Evolutionary conservation across 2,329 filamentous ascomycete genomes (phyloP), one percentile per base, ranked within the genome.

Genomic region (Immersiporthe knoxdaviesiana): DNA sequence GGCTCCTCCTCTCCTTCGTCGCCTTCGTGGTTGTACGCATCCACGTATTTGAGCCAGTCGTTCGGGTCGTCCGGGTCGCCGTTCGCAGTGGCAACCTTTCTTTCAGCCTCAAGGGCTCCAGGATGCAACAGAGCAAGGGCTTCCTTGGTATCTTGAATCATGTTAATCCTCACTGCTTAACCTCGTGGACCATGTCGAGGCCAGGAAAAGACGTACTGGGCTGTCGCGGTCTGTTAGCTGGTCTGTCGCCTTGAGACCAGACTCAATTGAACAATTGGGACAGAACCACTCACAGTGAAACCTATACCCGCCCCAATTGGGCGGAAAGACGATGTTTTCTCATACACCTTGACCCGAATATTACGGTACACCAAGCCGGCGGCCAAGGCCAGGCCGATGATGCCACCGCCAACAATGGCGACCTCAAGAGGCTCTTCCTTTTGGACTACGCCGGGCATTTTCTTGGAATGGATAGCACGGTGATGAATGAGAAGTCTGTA

Each of bases 91-190:
- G 68, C 70, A 0, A 76, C 76, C 4, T 76, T 76, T 59, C 78
- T 78, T 35, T 62, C 86, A 0, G 80, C 81, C 18, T 77, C 74
- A 60, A 75, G 73, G 50, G 84, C 75, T 30, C 78, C 78, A 1
- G 84, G 83, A 52, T 83, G 81, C 71, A 88, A 83, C 8, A 85
- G 77, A 24, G 80, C 78, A 82, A 90, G 85, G 4, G 86, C 84
- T 2, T 85, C 83, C 70, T 87, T 87, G 27, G 85, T 83, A 1
- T 62, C 52, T 56, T 52, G 1, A 30, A 30, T 18, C 2, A 6
- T 30, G 14, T 56, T 32, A 56, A 16, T 56, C 1, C 12, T 18
- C n/a, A 27, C 11, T 27, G n/a, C 2, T n/a, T 11, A 6, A 6
- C n/a, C 50, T 27, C 50, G 11, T 52, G n/a, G 24, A 27, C 4